Evolutionary conservation across 2,329 filamentous ascomycete genomes (phyloP), one percentile per base, ranked within the genome.

Genomic region (Plenodomus tracheiphilus): DNA sequence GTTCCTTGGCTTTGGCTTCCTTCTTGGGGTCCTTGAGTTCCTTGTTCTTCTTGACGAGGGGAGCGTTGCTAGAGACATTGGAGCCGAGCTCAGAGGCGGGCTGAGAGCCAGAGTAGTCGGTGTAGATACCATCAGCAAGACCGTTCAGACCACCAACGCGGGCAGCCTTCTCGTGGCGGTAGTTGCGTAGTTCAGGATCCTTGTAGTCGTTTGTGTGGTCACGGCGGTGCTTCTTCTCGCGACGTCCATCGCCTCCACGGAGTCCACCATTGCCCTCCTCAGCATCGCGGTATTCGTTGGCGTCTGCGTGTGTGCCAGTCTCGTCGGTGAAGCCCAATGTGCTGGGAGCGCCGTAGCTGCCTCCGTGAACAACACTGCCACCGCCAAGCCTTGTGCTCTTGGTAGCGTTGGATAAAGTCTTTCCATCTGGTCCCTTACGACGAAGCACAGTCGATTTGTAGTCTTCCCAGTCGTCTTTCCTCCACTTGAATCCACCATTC

Each of bases 391-490:
- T 81, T 1, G 92, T 97, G 62, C 85, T 87, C 63, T 85, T 84
- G 1, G 91, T 96, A 0, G 89, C 92, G 46, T 90, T 89, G 46
- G 85, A 88, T 4, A 97, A 79, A 1, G 93, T 85, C 38, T 88
- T 92, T 35, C 93, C 93, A 74, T 97, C 92, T 4, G 92, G 91
- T 0, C 91, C 92, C 65, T 88, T 91, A 44, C 92, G 88, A 36
- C 94, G 84, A 39, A 99, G 75, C 2, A 99, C 94, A 0, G 93
- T 97, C 1, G 88, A 87, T 72, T 97, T 97, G 83, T 99, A 99
- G 67, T 99, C 94, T 5, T 97, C 93, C 93, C 94, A 99, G 74
- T 99, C 94, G 30, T 84, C 80, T 55, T 95, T 43, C 78, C 82
- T 82, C 80, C 91, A 97, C 56, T 88, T 78, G 77, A 97, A 97